Evolutionary conservation across 306 rosid species (phyloP).

Genomic region (Cyamopsis tetragonoloba): DNA sequence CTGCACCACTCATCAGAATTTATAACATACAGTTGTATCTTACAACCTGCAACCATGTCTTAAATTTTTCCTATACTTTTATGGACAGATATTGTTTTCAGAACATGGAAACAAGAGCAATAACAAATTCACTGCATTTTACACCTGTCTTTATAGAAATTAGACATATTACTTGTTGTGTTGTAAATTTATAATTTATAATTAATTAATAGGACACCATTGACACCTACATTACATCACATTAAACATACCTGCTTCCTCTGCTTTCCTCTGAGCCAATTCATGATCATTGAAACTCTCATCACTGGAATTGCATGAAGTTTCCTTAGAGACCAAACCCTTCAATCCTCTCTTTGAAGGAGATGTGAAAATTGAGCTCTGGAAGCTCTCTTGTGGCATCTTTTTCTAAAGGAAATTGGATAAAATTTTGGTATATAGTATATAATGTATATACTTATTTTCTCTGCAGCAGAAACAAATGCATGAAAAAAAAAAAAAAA

Average conservation of each 20-base stretch:
- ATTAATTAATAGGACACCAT: not conserved
- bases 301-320: conserved; percentile 38
- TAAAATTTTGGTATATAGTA: too few species aligned
- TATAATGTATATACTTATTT: not conserved
- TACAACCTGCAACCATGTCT: not conserved
- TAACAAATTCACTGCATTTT: not conserved
- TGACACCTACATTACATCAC: not conserved
- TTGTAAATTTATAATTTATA: too few species aligned
- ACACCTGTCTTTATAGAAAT: not conserved
- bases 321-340: conserved; percentile 44
- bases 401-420: not conserved
- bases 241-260: conserved; percentile 76
- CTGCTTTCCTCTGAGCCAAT: conserved; percentile 94
- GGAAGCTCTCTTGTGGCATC: conserved; percentile 74
- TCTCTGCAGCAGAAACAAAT: not conserved
- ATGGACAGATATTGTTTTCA: not conserved
- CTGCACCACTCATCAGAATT: not conserved
- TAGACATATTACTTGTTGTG: not conserved
- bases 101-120: not conserved
- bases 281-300: conserved; percentile 81
- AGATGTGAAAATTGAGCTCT: conserved; percentile 46
- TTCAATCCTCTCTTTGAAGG: conserved; percentile 94
- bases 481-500: not conserved
- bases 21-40: too few species aligned
- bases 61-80: not conserved